Conservation (phyloP, 164 flowering plant genomes). For the Sextonia rubra region DNA sequence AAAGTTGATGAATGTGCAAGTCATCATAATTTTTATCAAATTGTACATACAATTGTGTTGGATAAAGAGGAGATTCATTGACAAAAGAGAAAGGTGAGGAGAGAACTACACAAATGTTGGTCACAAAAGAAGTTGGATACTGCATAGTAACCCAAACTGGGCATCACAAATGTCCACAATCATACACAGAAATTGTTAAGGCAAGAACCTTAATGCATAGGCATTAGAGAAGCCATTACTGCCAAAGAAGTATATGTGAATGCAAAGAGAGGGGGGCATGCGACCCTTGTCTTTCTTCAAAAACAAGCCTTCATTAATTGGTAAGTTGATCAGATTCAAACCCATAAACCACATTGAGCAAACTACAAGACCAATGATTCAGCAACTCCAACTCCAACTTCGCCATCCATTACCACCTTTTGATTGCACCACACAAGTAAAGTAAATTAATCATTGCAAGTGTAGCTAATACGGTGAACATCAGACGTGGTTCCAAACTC, state of each 20-base stretch:
- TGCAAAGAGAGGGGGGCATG: slow-evolving; percentile 42
- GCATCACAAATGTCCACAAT: not conserved
- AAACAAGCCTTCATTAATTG: slow-evolving; percentile 55
- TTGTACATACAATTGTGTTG: too few species aligned
- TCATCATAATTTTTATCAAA: too few species aligned
- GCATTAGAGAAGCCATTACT: slow-evolving; percentile 5
- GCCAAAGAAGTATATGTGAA: slow-evolving; percentile 39
- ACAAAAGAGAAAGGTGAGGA: not conserved
- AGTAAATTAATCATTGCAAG: slow-evolving; percentile 53
- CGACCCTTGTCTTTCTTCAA: slow-evolving; percentile 61
- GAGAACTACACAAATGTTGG: not conserved
- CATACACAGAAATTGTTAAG: too few species aligned
- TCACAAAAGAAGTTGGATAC: not conserved
- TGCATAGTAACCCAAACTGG: not conserved
- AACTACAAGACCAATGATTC: slow-evolving; percentile 39
- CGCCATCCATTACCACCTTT: slow-evolving; percentile 11
- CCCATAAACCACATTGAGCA: slow-evolving; percentile 35
- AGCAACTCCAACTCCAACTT: not conserved
- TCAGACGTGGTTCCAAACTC: slow-evolving; percentile 63
- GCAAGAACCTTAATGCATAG: not conserved
- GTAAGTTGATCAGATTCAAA: slow-evolving; percentile 50
- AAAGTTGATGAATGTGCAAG: too few species aligned
- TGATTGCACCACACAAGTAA: slow-evolving; percentile 32
- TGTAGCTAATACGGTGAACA: slow-evolving; percentile 50
- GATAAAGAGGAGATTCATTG: not conserved